Evolutionary conservation across 192 early-diverging fungal genomes (phyloP), one percentile per base, ranked within the genome.

Genomic region (Coemansia sp.): DNA sequence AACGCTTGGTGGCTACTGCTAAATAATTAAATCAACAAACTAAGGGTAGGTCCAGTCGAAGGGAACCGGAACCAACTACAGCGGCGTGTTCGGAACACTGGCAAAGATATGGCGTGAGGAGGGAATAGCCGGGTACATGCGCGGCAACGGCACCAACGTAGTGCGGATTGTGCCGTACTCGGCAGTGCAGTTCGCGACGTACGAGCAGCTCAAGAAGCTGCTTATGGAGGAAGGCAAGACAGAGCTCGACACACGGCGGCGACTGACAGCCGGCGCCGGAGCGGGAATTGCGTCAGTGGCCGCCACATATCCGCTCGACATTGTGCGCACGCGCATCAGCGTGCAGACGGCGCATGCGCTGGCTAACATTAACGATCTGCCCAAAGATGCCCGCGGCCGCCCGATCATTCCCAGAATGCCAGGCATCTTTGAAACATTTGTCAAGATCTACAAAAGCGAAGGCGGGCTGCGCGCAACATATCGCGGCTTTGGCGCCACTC

Each of bases 101-200:
- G 72, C 65, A 11, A 89, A 86, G 72, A 90, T 92, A 75, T 92
- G 90, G 90, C 78, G 68, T 17, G 90, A 92, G 22, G 90, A 92
- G 61, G 90, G 90, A 2, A 59, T 87, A 10, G 60, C 85, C 23
- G 90, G 90, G 0, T 85, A 89, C 60, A 85, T 92, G 85, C 82
- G 87, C 17, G 90, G 90, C 2, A 92, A 92, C 68, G 90, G 90
- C n/a, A 92, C 89, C 52, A 92, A 92, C 52, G 88, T 92, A 10
- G 85, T 90, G 60, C 85, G 90, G 25, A 92, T 92, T 57, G 84
- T 92, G 2, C 90, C 90, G 15, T 92, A 92, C 66, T 89, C 87
- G 68, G 90, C 90, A 1, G 87, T 87, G 7, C 90, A 92, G 73
- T 90, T 92, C 78, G 90, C 90, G 14, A 84, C 89, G 15, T 92